Evolutionary conservation across 805 yeast genomes (phyloP).

Genomic region (Teunomyces atbi): DNA sequence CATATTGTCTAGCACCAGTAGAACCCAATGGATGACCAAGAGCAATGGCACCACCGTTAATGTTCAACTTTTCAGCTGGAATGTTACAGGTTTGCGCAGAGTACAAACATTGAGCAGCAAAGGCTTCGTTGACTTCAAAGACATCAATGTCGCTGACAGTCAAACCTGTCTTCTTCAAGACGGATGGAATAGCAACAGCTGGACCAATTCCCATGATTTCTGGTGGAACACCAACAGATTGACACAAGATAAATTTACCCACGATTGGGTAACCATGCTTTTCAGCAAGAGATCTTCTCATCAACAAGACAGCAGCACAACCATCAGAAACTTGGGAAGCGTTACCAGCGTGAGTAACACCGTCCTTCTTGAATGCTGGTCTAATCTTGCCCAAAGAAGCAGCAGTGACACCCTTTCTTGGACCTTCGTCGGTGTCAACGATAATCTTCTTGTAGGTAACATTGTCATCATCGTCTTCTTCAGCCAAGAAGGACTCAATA

Average conservation of each 20-base stretch:
- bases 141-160: constrained; percentile 64
- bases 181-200: constrained; percentile 88
- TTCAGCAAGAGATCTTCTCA: constrained; percentile 84
- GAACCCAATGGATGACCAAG: constrained; percentile 80
- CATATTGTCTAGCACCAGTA: constrained; percentile 84
- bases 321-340: constrained; percentile 97
- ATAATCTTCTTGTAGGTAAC: constrained; percentile 39
- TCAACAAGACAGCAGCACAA: constrained; percentile 84
- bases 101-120: constrained; percentile 90
- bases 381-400: constrained; percentile 68
- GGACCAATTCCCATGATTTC: constrained; percentile 99
- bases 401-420: constrained; percentile 82
- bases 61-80: constrained; percentile 64
- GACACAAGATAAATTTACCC: constrained; percentile 78
- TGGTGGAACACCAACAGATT: constrained; percentile 91
- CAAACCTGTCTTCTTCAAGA: constrained; percentile 61
- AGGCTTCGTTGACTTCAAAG: constrained; percentile 93
- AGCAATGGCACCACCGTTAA: constrained; percentile 96
- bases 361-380: constrained; percentile 85
- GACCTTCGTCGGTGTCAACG: constrained; percentile 82
- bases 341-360: constrained; percentile 92
- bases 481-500: constrained; percentile 57
- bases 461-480: constrained; percentile 55
- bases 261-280: constrained; percentile 65
- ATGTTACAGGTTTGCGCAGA: constrained; percentile 66